A percentile compares a stretch with the other conserved stretches of the same genome.
Conservation (phyloP, 805 yeast species). For the Saturnispora silvae region DNA sequence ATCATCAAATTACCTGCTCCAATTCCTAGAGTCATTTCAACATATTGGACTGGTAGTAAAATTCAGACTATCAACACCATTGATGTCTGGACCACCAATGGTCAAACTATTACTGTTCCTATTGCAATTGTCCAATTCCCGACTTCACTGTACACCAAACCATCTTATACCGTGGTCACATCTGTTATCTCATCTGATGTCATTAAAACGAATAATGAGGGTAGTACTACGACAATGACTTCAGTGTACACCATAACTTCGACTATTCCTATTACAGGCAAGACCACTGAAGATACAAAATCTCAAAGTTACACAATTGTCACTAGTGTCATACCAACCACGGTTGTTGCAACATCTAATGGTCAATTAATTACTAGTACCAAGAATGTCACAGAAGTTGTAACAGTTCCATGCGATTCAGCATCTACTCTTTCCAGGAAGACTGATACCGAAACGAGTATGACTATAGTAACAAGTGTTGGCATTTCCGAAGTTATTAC, state of each 20-base stretch:
- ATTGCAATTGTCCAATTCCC: constrained; percentile 1
- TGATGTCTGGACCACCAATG: not conserved
- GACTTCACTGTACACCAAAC: not conserved
- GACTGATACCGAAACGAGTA: too few species aligned
- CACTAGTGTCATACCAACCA: not conserved
- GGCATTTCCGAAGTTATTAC: too few species aligned
- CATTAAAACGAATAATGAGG: not conserved
- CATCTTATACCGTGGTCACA: not conserved
- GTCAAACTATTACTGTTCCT: constrained; percentile 2
- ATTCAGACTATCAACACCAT: not conserved
- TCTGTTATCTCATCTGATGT: not conserved
- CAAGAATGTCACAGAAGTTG: not conserved
- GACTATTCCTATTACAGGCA: not conserved
- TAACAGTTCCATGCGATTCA: not conserved
- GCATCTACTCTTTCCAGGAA: not conserved
- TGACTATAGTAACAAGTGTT: too few species aligned
- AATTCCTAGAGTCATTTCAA: not conserved
- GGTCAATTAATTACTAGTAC: not conserved
- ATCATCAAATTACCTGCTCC: constrained; percentile 2
- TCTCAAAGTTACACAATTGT: not conserved
- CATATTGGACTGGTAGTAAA: not conserved
- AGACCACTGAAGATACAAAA: not conserved
- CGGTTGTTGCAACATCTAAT: not conserved
- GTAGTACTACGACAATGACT: not conserved
- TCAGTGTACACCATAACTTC: not conserved